Conservation (phyloP, 1,139 yeast genomes). For the Kodamaea ohmeri region DNA sequence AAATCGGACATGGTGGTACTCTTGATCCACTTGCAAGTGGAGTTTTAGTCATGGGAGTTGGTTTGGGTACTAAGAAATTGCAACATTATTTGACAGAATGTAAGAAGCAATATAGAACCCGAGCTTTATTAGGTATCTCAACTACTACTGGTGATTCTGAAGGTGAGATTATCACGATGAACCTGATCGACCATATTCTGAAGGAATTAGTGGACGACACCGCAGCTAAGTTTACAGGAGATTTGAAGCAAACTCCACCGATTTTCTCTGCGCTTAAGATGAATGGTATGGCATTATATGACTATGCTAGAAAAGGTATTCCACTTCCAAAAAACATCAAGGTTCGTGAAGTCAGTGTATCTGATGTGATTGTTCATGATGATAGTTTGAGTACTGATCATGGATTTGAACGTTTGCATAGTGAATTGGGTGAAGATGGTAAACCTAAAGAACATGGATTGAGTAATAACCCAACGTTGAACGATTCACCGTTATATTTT, state of each 20-base stretch:
- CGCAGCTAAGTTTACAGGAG: conserved; percentile 68
- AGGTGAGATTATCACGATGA: conserved; percentile 70
- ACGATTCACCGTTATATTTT: conserved; percentile 59
- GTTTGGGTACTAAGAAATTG: conserved; percentile 80
- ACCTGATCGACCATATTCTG: conserved; percentile 57
- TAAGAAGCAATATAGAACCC: conserved; percentile 74
- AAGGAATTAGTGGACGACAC: conserved; percentile 49
- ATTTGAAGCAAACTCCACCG: conserved; percentile 88
- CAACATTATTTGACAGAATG: conserved; percentile 70
- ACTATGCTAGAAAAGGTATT: conserved; percentile 85
- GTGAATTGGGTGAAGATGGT: conserved; percentile 54
- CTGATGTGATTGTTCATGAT: conserved; percentile 49
- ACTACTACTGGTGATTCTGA: conserved; percentile 95
- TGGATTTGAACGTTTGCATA: conserved; percentile 48
- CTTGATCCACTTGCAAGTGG: conserved; percentile 95
- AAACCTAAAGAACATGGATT: conserved; percentile 45
- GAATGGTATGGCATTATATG: conserved; percentile 92
- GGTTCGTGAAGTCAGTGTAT: conserved; percentile 66
- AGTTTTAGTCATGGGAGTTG: conserved; percentile 86
- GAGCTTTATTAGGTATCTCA: conserved; percentile 81
- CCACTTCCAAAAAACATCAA: conserved; percentile 83
- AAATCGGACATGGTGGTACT: conserved; percentile 98
- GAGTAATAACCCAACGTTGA: conserved; percentile 56
- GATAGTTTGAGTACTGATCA: conserved; percentile 59
- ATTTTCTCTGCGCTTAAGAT: conserved; percentile 90